phyloP scores from a whole-genome alignment of 441 rosid genomes.

The Mallotus repandus region DNA sequence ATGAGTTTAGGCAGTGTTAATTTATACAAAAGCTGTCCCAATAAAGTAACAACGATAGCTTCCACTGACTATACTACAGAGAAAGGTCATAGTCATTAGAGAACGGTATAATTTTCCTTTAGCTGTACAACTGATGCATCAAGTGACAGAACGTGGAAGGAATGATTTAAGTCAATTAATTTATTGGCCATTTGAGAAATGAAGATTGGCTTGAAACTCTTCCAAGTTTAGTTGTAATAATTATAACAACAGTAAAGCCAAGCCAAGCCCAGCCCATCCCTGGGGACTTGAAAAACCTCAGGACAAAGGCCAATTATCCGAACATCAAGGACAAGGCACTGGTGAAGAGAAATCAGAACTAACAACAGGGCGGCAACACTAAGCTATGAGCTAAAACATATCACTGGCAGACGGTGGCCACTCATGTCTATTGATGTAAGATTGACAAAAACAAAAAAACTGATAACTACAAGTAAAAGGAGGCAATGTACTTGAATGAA shows the following conservation, averaged over 20 bases:
- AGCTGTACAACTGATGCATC: constrained; percentile 3
- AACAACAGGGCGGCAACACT: background rate
- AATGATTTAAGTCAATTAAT: background rate
- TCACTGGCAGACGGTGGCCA: background rate
- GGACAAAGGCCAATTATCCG: background rate
- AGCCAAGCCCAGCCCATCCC: background rate
- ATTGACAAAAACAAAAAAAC: background rate
- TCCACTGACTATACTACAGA: background rate
- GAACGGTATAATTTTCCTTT: background rate
- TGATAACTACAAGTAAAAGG: background rate
- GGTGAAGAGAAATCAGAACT: background rate
- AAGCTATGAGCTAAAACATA: constrained; percentile 2
- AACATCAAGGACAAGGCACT: constrained; percentile 6
- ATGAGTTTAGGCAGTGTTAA: constrained; percentile 18
- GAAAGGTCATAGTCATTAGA: background rate
- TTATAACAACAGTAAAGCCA: background rate
- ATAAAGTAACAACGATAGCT: background rate
- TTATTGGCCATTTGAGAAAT: constrained; percentile 12
- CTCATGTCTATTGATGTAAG: background rate
- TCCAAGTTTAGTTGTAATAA: no score
- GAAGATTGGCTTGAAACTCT: background rate
- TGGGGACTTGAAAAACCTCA: background rate
- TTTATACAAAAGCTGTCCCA: constrained; percentile 10
- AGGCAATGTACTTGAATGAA: background rate
- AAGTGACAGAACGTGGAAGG: background rate